Evolutionary conservation across 1,284 basidiomycete species (phyloP), one percentile per base, ranked within the genome.

Genomic region (Moesziomyces antarcticus): DNA sequence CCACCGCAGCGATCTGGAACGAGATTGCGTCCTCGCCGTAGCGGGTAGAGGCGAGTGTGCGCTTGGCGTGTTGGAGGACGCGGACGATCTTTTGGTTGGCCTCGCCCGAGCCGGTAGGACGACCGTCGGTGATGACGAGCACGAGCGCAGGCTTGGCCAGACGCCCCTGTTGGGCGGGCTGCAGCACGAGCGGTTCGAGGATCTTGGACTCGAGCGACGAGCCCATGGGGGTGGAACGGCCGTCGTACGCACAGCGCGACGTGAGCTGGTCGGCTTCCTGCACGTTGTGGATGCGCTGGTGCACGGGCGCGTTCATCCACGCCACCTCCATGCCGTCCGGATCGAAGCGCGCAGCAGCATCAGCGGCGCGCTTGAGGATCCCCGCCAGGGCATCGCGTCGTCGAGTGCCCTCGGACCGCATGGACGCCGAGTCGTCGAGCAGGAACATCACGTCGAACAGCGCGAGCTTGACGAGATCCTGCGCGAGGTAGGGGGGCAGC

Each of bases 391-490:
- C 56, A 20, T 80, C 77, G 10, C 70, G 51, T 13, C 78, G 47
- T 7, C 56, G 43, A 0, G 50, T 58, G 0, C 72, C 72, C 37
- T 79, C 69, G 22, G 47, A 46, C 18, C 61, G 58, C 78, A 80
- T 80, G 8, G 58, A 64, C 0, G 77, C 75, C 27, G 71, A 75
- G 46, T 80, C 78, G 25, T 80, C 78, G 25, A 80, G 69, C 27
- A 79, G 50, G 47, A 80, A 79, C 67, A 75, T 72, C 24, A 80
- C 73, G 44, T 80, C 78, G 50, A 80, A 80, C 20, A 80, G 53
- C 27, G 77, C 75, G 20, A 80, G 58, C 51, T 80, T 80, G 51
- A 78, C 76, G 33, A 80, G 55, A 59, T 80, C 78, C 37, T 78
- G 73, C 5, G 71, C 78, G 8, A 80, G 53, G 16, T 67, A 75